A percentile compares a stretch with the other conserved stretches of the same genome.
These are phyloP conservation scores for Aquilaria sinensis DNA, from an alignment of 345 rosid species.

Conservation along the genomic window DNA sequence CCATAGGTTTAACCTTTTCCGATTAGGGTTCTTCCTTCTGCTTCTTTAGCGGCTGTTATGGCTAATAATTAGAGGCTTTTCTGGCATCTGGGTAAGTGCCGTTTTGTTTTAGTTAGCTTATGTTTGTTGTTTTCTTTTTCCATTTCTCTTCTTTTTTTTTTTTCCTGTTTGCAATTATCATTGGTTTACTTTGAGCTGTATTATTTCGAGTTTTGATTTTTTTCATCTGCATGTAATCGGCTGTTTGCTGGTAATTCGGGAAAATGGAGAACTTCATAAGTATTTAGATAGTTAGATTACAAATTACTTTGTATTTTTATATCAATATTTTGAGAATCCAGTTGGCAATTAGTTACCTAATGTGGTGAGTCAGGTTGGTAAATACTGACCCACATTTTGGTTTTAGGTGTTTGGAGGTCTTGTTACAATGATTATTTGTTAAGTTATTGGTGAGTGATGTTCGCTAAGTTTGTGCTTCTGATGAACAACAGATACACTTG, in stretches of 20 bases:
- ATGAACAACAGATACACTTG: constrained; percentile 15
- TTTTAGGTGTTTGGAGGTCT: constrained; percentile 12
- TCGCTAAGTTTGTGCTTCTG: constrained; percentile 11
- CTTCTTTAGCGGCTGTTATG: neutral
- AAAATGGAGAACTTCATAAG: too few species aligned
- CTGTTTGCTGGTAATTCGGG: neutral
- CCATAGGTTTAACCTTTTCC: neutral
- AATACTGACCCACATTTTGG: constrained; percentile 10
- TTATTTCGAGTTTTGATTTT: neutral
- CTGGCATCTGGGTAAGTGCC: neutral
- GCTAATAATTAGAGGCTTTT: neutral
- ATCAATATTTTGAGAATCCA: constrained; percentile 1
- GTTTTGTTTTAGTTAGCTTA: neutral
- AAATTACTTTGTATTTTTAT: neutral
- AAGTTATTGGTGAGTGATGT: constrained; percentile 2
- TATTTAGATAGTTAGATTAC: too few species aligned
- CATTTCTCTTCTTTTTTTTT: neutral
- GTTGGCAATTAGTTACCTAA: neutral
- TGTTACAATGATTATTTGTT: constrained; percentile 6
- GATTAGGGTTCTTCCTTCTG: neutral
- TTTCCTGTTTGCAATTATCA: neutral
- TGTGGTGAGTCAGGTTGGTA: constrained; percentile 13
- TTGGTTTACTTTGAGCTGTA: neutral
- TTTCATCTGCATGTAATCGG: neutral
- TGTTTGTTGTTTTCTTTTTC: neutral